Base-by-base conservation (phyloP, 768 basidiomycete genomes). In the Mycena maculata region DNA sequence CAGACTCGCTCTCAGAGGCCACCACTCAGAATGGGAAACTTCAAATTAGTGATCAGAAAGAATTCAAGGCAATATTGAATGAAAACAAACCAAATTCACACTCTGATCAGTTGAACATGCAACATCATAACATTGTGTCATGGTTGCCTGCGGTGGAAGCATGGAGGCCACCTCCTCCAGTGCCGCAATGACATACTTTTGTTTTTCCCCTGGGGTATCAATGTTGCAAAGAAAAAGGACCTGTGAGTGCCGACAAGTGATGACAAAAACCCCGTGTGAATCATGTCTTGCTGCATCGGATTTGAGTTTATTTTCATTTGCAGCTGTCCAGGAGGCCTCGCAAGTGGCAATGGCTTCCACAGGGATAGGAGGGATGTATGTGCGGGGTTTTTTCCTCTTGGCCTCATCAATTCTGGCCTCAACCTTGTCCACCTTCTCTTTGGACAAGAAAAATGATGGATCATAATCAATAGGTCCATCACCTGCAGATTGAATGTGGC, bases 161-260 rank as follows among this genome's bases (percentile, higher is more conserved):
- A 75, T 54, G 0, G 57, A 58, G 47, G 74, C 76, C 1, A 83
- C 62, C 27, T 76, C 65, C 30, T 77, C 60, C 7, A 84, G 65
- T 0, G 83, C 71, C 0, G 80, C 71, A 4, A 84, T 69, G 23
- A 76, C 73, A 65, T 79, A 83, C 23, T 81, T 76, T 54, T 83
- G 79, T 63, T 81, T 70, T 60, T 83, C 77, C 5, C 82, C 79
- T 15, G 80, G 74, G 1, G 79, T 73, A 61, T 80, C 76, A 20
- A 85, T 81, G 54, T 85, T 82, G 22, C 78, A 77, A 3, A 82
- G 62, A 27, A n/a, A n/a, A n/a, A n/a, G n/a, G n/a, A n/a, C n/a
- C n/a, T n/a, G n/a, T n/a, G n/a, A n/a, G n/a, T n/a, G 82, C 0
- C 75, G 62, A 64, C 82, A 84, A 0, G 81, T 77, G 0, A 83